Conservation (phyloP, 129 eudicot genomes). For the Deinandra increscens region DNA sequence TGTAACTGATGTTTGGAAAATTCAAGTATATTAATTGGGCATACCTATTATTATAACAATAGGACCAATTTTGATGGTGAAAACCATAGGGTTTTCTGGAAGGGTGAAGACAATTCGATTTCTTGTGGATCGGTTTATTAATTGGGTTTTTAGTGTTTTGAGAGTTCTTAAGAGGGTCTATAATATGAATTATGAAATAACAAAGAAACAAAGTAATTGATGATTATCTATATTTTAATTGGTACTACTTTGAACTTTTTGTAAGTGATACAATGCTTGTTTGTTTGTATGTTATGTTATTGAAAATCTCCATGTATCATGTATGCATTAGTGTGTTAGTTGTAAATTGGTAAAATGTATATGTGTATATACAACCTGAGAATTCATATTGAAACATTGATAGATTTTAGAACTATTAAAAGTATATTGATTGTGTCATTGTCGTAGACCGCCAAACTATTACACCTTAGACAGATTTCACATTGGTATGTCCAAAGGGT, state of each 20-base stretch:
- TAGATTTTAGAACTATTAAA: neutral
- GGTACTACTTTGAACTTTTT: slow-evolving; percentile 5
- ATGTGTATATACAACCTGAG: neutral
- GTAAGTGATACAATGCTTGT: neutral
- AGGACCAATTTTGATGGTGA: too few species aligned
- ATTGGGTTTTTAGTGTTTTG: neutral
- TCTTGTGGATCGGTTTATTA: neutral
- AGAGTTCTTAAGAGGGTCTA: neutral
- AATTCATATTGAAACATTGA: neutral
- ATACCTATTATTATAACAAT: neutral
- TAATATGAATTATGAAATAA: neutral
- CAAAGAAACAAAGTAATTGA: slow-evolving; percentile 1
- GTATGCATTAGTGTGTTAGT: neutral
- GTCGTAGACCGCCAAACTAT: too few species aligned
- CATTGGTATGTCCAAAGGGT: too few species aligned
- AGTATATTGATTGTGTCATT: too few species aligned
- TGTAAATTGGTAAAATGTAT: neutral
- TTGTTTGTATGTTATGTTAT: neutral
- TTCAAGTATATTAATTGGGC: neutral
- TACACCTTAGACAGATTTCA: too few species aligned
- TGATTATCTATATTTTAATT: slow-evolving; percentile 1
- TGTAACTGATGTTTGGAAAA: slow-evolving; percentile 1
- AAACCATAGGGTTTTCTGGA: too few species aligned
- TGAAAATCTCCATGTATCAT: neutral
- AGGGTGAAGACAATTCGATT: neutral